These are phyloP conservation scores for Boletus eberwhitei DNA, from an alignment of 768 basidiomycete genomes.

Conservation along the genomic window DNA sequence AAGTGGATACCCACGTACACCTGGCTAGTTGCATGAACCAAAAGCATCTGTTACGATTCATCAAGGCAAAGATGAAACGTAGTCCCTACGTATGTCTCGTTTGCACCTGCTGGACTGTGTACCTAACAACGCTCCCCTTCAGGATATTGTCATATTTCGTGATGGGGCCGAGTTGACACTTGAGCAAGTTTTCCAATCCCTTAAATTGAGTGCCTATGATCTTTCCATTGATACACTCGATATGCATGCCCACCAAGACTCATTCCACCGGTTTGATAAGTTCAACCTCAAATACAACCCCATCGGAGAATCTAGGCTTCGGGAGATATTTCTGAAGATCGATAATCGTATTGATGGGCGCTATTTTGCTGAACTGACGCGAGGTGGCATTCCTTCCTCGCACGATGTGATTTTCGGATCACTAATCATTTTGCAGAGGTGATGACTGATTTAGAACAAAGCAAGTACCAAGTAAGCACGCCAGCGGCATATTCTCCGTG, in stretches of 20 bases:
- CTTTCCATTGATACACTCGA: slow-evolving; percentile 98
- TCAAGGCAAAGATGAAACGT: slow-evolving; percentile 97
- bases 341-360: slow-evolving; percentile 91
- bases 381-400: slow-evolving; percentile 47
- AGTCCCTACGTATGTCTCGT: slow-evolving; percentile 59
- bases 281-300: slow-evolving; percentile 98
- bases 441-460: slow-evolving; percentile 96
- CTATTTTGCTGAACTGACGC: slow-evolving; percentile 92
- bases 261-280: slow-evolving; percentile 98
- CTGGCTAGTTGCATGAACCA: slow-evolving; percentile 99
- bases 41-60: slow-evolving; percentile 96
- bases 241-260: slow-evolving; percentile 98
- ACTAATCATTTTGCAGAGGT: slow-evolving; percentile 56
- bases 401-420: neutral
- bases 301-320: slow-evolving; percentile 88
- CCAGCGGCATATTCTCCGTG: neutral
- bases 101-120: neutral
- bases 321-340: slow-evolving; percentile 98
- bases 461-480: slow-evolving; percentile 85
- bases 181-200: slow-evolving; percentile 91
- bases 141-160: slow-evolving; percentile 96
- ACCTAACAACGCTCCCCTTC: neutral
- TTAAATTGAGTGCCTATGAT: slow-evolving; percentile 94
- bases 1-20: slow-evolving; percentile 98
- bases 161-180: slow-evolving; percentile 88